phyloP scores from a whole-genome alignment of 495 filamentous ascomycete species.

The Neurospora sp. region DNA sequence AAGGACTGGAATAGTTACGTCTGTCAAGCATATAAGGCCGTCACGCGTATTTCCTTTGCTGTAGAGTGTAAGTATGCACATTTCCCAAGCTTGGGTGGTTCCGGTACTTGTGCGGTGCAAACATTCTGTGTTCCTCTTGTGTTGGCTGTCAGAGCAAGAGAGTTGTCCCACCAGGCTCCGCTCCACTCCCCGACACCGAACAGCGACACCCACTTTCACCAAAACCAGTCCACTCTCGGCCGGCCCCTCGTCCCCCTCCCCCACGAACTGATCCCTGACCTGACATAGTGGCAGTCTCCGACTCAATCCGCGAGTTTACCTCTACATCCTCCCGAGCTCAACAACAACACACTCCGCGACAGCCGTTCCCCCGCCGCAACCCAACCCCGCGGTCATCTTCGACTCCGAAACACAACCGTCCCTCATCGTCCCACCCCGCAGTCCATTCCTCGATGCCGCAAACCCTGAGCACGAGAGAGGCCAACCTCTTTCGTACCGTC shows the following conservation, averaged over 20 bases:
- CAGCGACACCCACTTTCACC: neutral
- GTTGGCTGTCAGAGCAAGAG: neutral
- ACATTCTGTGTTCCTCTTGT: neutral
- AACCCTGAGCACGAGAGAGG: conserved; percentile 80
- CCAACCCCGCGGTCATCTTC: neutral
- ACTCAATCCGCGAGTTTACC: neutral
- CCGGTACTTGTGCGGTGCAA: neutral
- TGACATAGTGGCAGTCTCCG: neutral
- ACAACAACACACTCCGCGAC: neutral
- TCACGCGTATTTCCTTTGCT: neutral
- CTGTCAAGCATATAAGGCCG: neutral
- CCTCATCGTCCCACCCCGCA: conserved; percentile 1
- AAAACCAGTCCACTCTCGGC: neutral
- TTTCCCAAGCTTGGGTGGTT: neutral
- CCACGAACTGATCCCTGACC: neutral
- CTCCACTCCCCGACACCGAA: neutral
- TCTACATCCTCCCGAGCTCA: neutral
- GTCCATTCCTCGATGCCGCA: conserved; percentile 53
- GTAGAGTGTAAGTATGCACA: neutral
- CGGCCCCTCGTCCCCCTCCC: neutral
- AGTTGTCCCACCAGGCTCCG: neutral
- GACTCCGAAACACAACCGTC: neutral
- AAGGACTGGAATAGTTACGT: neutral
- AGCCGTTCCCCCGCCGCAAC: neutral
- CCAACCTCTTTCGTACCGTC: conserved; percentile 83